Conservation (phyloP, 192 early-diverging fungal species). For the Chytriomyces confervae region DNA sequence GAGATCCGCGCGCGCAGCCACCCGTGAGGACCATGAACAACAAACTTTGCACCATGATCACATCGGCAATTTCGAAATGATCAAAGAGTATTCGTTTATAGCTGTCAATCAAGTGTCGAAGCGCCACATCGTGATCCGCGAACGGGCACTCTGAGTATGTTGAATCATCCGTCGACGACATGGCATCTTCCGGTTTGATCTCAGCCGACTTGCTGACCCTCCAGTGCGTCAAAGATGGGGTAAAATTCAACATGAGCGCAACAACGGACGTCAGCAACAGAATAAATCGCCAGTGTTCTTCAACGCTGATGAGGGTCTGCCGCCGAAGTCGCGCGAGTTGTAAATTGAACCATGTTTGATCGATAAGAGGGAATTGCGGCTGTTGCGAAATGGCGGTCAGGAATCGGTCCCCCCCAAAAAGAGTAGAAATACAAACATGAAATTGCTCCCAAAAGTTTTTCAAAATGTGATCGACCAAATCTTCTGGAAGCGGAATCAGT, state of each 20-base stretch:
- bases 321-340: neutral
- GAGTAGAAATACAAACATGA: conserved; percentile 16
- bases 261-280: conserved; percentile 29
- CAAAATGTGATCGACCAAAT: conserved; percentile 18
- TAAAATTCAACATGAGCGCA: conserved; percentile 36
- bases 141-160: neutral
- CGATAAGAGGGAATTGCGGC: conserved; percentile 20
- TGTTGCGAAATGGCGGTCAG: neutral
- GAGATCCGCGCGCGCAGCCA: conserved; percentile 13
- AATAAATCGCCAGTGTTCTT: conserved; percentile 2
- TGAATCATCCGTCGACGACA: neutral
- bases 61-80: conserved; percentile 24
- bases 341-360: conserved; percentile 10
- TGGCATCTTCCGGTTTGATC: neutral
- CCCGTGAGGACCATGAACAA: conserved; percentile 22
- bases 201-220: conserved; percentile 2
- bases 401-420: neutral
- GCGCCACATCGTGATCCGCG: neutral
- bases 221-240: conserved; percentile 28
- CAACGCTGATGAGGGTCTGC: neutral
- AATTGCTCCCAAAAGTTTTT: conserved; percentile 31
- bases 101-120: neutral
- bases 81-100: conserved; percentile 30
- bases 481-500: conserved; percentile 13
- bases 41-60: conserved; percentile 24